Base-by-base conservation (phyloP, 169 alveolate species). In the Eimeria sp. region DNA sequence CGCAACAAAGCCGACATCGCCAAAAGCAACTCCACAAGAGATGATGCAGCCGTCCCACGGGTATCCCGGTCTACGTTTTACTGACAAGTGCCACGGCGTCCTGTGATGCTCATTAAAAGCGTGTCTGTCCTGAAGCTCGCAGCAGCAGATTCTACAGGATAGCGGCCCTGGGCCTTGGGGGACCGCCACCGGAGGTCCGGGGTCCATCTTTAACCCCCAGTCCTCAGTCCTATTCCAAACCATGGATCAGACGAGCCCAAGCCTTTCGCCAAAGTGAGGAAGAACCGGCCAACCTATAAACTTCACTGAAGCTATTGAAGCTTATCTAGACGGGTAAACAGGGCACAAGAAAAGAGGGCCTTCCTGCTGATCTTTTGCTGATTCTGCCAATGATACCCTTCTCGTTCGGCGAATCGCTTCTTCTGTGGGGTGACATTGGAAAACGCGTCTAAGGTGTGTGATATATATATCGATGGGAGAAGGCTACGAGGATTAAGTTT, bases 51-150 rank as follows among this genome's bases (percentile, higher is more conserved):
- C 49, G 34, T 16, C 7, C 40, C 63, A 10, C 43, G 27, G 61
- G 63, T 45, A 16, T 18, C 18, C 40, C 51, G 45, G 7, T 5
- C 61, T 84, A 47, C 25, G 34, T 16, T 30, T 5, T 84, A 34
- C 93, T 61, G 25, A 87, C 93, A 87, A 22, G 65, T 87, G 93
- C 93, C 93, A 87, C 6, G 80, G 83, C 45, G 78, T 57, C 61
- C 80, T 34, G 61, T 87, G 93, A 45, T 87, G 93, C n/a, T 87
- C 93, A 87, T 22, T 58, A 34, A 87, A 63, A 13, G 78, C 93
- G 4, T 63, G 45, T 87, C 93, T 58, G 65, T 63, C 82, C 73
- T 22, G 65, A 5, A 87, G 49, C 13, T 61, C 82, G 47, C 93
- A 87, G 45, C 82, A 47, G 93, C 93, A 87, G 61, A 40, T 87